These are phyloP conservation scores for Maudiozyma turicensis DNA, from an alignment of 805 yeast genomes.

Conservation along the genomic window DNA sequence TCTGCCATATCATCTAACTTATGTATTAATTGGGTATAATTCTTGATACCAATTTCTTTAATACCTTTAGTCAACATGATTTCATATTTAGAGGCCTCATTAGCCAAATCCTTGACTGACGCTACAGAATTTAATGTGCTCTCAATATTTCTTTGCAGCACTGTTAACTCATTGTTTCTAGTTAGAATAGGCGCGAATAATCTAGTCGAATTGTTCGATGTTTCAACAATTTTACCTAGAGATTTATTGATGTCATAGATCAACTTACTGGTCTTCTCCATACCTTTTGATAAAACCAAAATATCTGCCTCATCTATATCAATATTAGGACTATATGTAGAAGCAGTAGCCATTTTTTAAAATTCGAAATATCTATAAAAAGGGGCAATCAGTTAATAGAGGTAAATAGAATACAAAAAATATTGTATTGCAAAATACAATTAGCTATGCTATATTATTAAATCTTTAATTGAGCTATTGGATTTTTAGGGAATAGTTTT, in stretches of 20 bases:
- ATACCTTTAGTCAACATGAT: slow-evolving; percentile 27
- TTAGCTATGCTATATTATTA: too few relatives aligned
- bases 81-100: slow-evolving; percentile 36
- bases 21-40: slow-evolving; percentile 33
- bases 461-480: too few relatives aligned
- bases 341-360: neutral
- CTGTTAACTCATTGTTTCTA: slow-evolving; percentile 47
- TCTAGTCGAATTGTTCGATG: slow-evolving; percentile 24
- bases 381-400: neutral
- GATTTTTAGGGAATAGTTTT: too few relatives aligned
- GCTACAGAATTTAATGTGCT: slow-evolving; percentile 40
- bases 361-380: neutral
- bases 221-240: slow-evolving; percentile 36
- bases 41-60: slow-evolving; percentile 26
- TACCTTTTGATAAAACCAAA: slow-evolving; percentile 67
- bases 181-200: slow-evolving; percentile 65
- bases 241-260: slow-evolving; percentile 47
- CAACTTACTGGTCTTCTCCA: slow-evolving; percentile 47
- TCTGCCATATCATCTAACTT: slow-evolving; percentile 39
- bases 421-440: too few relatives aligned
- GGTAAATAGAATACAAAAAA: neutral
- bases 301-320: slow-evolving; percentile 78
- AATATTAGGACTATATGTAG: slow-evolving; percentile 14
- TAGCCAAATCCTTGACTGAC: slow-evolving; percentile 41
- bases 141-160: slow-evolving; percentile 48